Base-by-base conservation (phyloP, 2,329 filamentous ascomycete species). In the Fusarium scirpi region DNA sequence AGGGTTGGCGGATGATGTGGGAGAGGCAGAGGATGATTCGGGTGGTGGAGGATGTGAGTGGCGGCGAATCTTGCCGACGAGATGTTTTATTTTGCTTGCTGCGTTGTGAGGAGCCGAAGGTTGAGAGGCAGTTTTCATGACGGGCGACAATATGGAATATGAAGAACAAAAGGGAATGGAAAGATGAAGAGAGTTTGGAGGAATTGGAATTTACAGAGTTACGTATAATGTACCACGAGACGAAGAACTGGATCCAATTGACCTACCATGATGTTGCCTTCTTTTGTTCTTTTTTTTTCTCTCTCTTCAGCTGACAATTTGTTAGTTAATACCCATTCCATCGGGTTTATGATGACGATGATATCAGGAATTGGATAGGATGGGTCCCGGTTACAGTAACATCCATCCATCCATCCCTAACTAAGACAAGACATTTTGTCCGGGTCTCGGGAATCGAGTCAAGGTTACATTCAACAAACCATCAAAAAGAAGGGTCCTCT, bases 21-120 rank as follows among this genome's bases (percentile, higher is more conserved):
- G 51, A 49, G 69, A 70, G 20, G 18, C 22, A 15, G 58, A 62
- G 12, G 66, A 62, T 3, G 53, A 62, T 43, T 55, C 55, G n/a
- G 49, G 52, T 7, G 55, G 47, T 22, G 65, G 52, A 38, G 67
- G 56, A 16, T 67, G 59, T n/a, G 71, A 46, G 25, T 73, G 71
- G 25, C 59, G 72, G 41, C 69, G 67, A 38, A 74, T 67, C 45
- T 73, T 74, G 48, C 71, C 69, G 22, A 74, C 70, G 16, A 74
- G 55, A 25, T 67, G 67, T 44, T 74, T 72, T 52, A 74, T 72
- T 53, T 64, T 70, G 55, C 66, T 68, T 34, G 46, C 29, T 25
- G 65, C 45, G 20, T 48, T 56, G 25, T 69, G 70, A 32, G 49
- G 34, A 30, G 58, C 46, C 55, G 68, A 38, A 53, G 69, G 40